phyloP scores from a whole-genome alignment of 1,139 yeast species.

The Hyphopichia khmerensis region DNA sequence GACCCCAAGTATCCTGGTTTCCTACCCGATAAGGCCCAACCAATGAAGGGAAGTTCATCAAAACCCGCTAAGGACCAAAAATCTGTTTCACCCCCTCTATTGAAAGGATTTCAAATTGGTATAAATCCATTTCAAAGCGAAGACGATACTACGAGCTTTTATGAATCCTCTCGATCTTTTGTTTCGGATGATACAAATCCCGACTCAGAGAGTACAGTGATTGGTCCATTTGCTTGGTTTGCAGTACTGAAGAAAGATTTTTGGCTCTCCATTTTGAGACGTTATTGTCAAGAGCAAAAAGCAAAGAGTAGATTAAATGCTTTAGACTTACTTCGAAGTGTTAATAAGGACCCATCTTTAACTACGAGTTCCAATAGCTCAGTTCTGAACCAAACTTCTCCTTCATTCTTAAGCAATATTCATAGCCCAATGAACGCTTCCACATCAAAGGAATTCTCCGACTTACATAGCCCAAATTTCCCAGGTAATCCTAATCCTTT shows the following conservation, averaged over 20 bases:
- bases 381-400: neutral
- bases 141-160: slow-evolving; percentile 37
- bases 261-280: slow-evolving; percentile 33
- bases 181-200: neutral
- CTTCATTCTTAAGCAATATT: neutral
- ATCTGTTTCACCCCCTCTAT: too few species aligned
- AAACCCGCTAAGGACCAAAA: too few species aligned
- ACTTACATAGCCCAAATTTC: neutral
- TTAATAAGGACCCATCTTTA: slow-evolving; percentile 20
- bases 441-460: neutral
- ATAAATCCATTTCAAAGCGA: slow-evolving; percentile 23
- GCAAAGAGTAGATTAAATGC: slow-evolving; percentile 12
- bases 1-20: slow-evolving; percentile 1
- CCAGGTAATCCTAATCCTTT: neutral
- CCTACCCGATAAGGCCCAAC: neutral
- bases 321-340: slow-evolving; percentile 15
- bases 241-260: slow-evolving; percentile 49
- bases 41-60: too few species aligned
- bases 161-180: slow-evolving; percentile 12
- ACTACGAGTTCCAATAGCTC: neutral
- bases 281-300: slow-evolving; percentile 23
- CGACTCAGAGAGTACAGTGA: neutral
- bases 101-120: slow-evolving; percentile 10
- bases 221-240: slow-evolving; percentile 52
- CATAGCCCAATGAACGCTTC: neutral